These are phyloP conservation scores for Aurinia saxatilis DNA, from an alignment of 345 rosid species.

Conservation along the genomic window DNA sequence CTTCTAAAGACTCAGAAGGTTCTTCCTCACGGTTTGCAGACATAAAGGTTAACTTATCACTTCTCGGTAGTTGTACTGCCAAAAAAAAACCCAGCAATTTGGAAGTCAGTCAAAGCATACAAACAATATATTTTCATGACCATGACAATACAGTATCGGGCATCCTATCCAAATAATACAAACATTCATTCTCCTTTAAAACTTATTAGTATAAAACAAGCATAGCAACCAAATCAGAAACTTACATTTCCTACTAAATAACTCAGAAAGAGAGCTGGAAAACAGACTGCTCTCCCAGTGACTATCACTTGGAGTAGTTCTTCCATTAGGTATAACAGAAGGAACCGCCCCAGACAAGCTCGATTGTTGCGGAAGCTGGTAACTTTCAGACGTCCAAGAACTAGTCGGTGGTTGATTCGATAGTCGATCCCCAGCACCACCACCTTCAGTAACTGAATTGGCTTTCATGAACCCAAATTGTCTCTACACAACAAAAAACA, in stretches of 20 bases:
- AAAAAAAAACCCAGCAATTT: conserved; percentile 6
- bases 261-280: conserved; percentile 84
- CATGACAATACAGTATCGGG: neutral
- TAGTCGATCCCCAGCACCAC: conserved; percentile 34
- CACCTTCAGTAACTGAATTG: conserved; percentile 42
- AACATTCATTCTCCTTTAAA: neutral
- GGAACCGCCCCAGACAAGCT: conserved; percentile 33
- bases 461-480: conserved; percentile 58
- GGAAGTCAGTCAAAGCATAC: neutral
- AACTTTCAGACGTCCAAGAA: conserved; percentile 37
- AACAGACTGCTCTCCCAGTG: conserved; percentile 81
- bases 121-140: neutral
- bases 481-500: conserved; percentile 42
- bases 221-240: neutral
- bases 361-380: conserved; percentile 32
- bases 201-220: neutral
- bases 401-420: conserved; percentile 29
- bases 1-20: conserved; percentile 60
- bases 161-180: neutral
- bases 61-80: conserved; percentile 56
- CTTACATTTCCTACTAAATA: conserved; percentile 62
- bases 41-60: conserved; percentile 33
- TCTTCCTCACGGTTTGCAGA: conserved; percentile 42
- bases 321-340: conserved; percentile 31
- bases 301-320: conserved; percentile 30